A percentile compares a stretch with the other conserved stretches of the same genome.
Conservation (phyloP, 2,329 filamentous ascomycete species). For the Alternaria solani region DNA sequence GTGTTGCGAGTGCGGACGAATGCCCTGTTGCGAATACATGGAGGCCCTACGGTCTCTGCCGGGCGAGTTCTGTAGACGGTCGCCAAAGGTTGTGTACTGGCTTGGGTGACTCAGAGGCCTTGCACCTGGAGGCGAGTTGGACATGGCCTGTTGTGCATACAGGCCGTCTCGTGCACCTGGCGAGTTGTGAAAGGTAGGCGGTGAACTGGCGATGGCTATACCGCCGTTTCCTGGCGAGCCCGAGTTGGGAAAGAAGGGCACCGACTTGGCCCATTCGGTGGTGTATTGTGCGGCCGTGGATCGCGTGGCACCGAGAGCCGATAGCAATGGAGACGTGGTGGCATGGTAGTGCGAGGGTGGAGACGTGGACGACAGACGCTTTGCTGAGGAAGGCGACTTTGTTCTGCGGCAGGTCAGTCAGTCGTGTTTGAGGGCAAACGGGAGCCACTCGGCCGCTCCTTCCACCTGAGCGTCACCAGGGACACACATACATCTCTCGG, state of each 20-base stretch:
- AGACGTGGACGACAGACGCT: conserved; percentile 47
- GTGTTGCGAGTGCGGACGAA: conserved; percentile 53
- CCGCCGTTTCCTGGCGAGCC: conserved; percentile 50
- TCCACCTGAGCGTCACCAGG: not conserved
- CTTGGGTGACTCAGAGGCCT: conserved; percentile 58
- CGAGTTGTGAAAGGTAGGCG: conserved; percentile 51
- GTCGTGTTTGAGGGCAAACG: conserved; percentile 14
- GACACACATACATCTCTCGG: conserved; percentile 47
- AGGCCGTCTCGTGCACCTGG: conserved; percentile 41
- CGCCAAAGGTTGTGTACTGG: conserved; percentile 55
- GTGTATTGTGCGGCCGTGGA: conserved; percentile 50
- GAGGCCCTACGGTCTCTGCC: conserved; percentile 58
- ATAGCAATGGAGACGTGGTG: conserved; percentile 50
- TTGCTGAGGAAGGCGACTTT: conserved; percentile 47
- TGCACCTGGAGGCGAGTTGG: conserved; percentile 47
- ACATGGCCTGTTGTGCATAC: conserved; percentile 52
- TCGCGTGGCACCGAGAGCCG: conserved; percentile 50
- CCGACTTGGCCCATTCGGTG: conserved; percentile 58
- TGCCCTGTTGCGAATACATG: conserved; percentile 60
- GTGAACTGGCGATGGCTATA: conserved; percentile 56
- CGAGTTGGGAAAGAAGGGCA: conserved; percentile 53
- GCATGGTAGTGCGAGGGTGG: conserved; percentile 48
- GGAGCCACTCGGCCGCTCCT: conserved; percentile 4
- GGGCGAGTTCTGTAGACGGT: conserved; percentile 45
- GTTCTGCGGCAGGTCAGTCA: conserved; percentile 36